Conservation (phyloP, 2,329 filamentous ascomycete genomes). For the Colletotrichum sidae region DNA sequence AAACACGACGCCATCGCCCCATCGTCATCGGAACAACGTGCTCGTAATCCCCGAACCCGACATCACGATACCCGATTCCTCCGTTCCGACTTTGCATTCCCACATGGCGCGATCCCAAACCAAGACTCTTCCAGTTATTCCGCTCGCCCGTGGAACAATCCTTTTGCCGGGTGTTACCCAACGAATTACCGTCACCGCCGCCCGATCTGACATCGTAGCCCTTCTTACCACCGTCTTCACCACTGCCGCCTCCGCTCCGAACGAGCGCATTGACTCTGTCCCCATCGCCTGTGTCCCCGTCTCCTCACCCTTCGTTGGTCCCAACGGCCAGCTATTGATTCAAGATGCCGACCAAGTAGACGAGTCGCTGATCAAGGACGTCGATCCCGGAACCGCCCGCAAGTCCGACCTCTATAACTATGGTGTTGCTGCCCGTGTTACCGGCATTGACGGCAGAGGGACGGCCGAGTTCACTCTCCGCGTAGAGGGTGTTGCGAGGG, state of each 20-base stretch:
- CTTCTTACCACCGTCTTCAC: slow-evolving; percentile 89
- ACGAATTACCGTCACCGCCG: slow-evolving; percentile 82
- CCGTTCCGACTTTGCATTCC: not conserved
- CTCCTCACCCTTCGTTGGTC: slow-evolving; percentile 78
- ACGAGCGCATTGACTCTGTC: slow-evolving; percentile 73
- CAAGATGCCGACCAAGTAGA: slow-evolving; percentile 70
- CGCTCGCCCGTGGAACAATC: slow-evolving; percentile 82
- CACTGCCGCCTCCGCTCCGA: slow-evolving; percentile 75
- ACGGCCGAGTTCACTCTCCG: slow-evolving; percentile 84
- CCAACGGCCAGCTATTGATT: slow-evolving; percentile 81
- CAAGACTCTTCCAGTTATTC: slow-evolving; percentile 78
- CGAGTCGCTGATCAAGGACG: slow-evolving; percentile 53
- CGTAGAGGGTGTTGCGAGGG: slow-evolving; percentile 85
- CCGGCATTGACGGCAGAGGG: slow-evolving; percentile 80
- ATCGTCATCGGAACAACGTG: slow-evolving; percentile 27
- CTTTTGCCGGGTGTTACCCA: slow-evolving; percentile 88
- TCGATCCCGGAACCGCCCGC: slow-evolving; percentile 69
- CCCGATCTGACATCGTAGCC: slow-evolving; percentile 88
- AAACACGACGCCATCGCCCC: too few relatives aligned
- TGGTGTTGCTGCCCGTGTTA: slow-evolving; percentile 84
- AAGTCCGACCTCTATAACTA: slow-evolving; percentile 84
- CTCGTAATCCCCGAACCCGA: slow-evolving; percentile 12
- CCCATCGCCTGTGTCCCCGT: slow-evolving; percentile 91
- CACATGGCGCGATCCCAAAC: slow-evolving; percentile 45
- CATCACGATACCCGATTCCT: slow-evolving; percentile 8